Conservation (phyloP, 73 alveolate genomes). For the Symbiodinium natans region DNA sequence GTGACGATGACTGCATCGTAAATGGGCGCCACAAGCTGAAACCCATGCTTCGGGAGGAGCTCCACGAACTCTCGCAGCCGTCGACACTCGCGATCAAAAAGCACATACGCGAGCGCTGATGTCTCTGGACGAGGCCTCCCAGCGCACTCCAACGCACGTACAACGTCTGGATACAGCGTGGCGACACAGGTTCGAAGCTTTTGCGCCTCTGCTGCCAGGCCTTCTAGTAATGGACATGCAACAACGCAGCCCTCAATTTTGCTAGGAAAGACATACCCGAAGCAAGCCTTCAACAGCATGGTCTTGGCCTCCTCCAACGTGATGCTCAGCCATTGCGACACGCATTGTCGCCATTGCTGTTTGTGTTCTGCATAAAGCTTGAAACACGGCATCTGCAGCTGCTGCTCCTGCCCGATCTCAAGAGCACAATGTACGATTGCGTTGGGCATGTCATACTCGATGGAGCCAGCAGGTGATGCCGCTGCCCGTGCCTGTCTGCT, state of each 20-base stretch:
- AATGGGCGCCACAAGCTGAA: neutral
- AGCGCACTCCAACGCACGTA: neutral
- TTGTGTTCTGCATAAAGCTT: neutral
- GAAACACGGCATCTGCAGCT: neutral
- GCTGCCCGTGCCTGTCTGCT: neutral
- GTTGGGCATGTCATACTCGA: slow-evolving; percentile 36
- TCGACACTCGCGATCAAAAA: neutral
- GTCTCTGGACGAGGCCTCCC: neutral
- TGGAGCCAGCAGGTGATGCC: neutral
- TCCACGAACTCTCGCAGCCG: neutral
- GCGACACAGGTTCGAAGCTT: neutral
- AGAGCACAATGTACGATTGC: neutral
- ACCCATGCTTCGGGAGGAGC: neutral
- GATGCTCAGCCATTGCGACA: neutral
- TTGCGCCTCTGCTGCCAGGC: slow-evolving; percentile 2
- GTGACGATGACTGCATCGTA: slow-evolving; percentile 34
- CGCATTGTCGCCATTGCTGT: neutral
- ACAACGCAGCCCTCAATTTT: neutral
- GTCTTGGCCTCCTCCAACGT: neutral
- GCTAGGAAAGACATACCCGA: neutral
- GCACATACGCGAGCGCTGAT: neutral
- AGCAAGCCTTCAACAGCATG: slow-evolving; percentile 14
- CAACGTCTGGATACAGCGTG: neutral
- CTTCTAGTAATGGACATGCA: slow-evolving; percentile 18
- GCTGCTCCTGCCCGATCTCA: neutral